Evolutionary conservation across 352 stramenopile genomes (phyloP).

Genomic region (Pythium folliculosum): DNA sequence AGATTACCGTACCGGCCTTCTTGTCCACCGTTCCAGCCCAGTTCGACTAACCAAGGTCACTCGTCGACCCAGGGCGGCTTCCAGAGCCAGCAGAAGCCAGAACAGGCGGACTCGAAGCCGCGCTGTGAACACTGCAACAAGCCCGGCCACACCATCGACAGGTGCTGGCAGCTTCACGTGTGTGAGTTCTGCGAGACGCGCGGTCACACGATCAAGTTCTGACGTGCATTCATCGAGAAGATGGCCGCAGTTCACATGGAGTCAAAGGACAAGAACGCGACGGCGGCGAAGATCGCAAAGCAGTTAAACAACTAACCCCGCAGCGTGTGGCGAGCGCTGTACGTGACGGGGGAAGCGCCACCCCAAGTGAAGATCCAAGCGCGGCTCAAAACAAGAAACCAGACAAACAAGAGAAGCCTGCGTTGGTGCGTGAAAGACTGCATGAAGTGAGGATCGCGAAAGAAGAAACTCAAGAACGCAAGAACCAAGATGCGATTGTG

Average conservation of each 20-base stretch:
- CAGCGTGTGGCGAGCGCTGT: slow-evolving; percentile 11
- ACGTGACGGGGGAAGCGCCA: slow-evolving; percentile 18
- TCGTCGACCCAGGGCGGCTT: too few relatives aligned
- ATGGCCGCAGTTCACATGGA: background rate
- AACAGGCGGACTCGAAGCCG: too few relatives aligned
- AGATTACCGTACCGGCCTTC: too few relatives aligned
- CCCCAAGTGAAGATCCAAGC: background rate
- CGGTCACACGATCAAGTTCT: slow-evolving; percentile 13
- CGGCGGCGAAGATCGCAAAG: too few relatives aligned
- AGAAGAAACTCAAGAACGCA: background rate
- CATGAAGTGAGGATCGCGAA: background rate
- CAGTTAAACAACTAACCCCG: slow-evolving; percentile 10
- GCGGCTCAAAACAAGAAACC: too few relatives aligned
- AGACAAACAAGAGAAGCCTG: too few relatives aligned
- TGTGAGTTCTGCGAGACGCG: slow-evolving; percentile 14
- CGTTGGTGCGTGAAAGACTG: too few relatives aligned
- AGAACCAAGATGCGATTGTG: too few relatives aligned
- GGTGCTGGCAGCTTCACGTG: background rate
- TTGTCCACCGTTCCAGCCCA: too few relatives aligned
- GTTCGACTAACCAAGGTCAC: too few relatives aligned
- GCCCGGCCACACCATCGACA: background rate
- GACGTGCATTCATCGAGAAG: slow-evolving; percentile 7
- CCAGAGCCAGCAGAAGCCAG: too few relatives aligned
- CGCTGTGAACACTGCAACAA: slow-evolving; percentile 2
- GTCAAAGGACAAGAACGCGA: too few relatives aligned